phyloP scores from a whole-genome alignment of 202 grass and related monocot species.

The Zizania palustris region DNA sequence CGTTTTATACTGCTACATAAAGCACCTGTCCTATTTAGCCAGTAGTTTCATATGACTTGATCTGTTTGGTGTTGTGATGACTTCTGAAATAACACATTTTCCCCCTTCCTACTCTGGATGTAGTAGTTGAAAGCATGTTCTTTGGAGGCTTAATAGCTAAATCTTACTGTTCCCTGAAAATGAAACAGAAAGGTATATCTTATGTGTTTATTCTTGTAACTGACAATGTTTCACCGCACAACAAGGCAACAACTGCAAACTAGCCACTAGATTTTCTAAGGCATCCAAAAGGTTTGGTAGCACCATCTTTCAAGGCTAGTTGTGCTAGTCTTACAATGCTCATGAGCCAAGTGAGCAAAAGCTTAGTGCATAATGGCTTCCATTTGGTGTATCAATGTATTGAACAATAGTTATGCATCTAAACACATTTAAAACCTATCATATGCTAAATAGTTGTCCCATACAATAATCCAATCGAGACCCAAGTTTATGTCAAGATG shows the following conservation, averaged over 20 bases:
- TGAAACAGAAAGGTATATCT: too few relatives aligned
- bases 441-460: not conserved
- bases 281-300: not conserved
- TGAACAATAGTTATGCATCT: not conserved
- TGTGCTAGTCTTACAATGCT: constrained; percentile 13
- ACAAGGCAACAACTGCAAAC: not conserved
- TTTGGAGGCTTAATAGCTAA: not conserved
- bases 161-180: not conserved
- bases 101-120: not conserved
- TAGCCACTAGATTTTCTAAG: not conserved
- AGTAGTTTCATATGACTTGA: not conserved
- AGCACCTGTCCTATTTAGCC: not conserved
- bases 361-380: not conserved
- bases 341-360: constrained; percentile 16
- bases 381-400: constrained; percentile 21
- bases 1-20: constrained; percentile 3
- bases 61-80: not conserved
- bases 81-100: not conserved
- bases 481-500: not conserved
- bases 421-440: constrained; percentile 5
- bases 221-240: too few relatives aligned
- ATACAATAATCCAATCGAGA: constrained; percentile 12
- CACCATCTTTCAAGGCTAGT: not conserved
- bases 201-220: not conserved
- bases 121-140: not conserved